Evolutionary conservation across 208 protist species (phyloP), one percentile per base, ranked within the genome.

Genomic region (Trichomonas tenax): DNA sequence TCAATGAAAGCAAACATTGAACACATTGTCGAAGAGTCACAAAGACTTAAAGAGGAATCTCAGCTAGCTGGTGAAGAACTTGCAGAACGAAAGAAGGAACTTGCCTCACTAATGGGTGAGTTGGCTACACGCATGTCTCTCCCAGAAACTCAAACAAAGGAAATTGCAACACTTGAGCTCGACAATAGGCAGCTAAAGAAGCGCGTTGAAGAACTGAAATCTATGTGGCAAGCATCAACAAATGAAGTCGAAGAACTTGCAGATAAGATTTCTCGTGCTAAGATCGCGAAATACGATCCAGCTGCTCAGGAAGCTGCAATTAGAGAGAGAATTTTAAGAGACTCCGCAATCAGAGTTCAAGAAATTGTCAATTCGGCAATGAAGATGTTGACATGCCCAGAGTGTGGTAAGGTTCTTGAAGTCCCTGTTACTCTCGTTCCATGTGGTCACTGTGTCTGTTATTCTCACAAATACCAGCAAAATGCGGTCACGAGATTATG

Each of bases 91-190:
- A 93, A 93, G 44, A 48, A 93, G 36, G 44, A 48, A 9, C 45
- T 93, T 4, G 11, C 40, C 1, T 21, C 41, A 34, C 31, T 93
- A 34, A 93, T 93, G 86, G 44, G 40, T 15, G n/a, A 93, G 46
- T 44, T 93, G 48, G 86, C 86, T 38, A 44, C 41, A 51, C 17
- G 86, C 6, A 93, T 93, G 86, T 23, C 44, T 26, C 44, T 93
- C 14, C 86, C 86, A 38, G 86, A 93, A 93, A 93, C 86, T 0
- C 86, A 93, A 38, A 93, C 86, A 48, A 93, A 93, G 51, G 86
- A 93, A 51, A 93, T 93, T 38, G 11, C 86, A 51, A 40, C 2
- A 15, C n/a, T 93, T 34, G 86, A 93, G 51, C 15, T 51, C 11
- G 44, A 93, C 14, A 93, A 93, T 38, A 48, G 44, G 4, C 40